Conservation (phyloP, 805 yeast species). For the Hanseniaspora hatyaiensis region DNA sequence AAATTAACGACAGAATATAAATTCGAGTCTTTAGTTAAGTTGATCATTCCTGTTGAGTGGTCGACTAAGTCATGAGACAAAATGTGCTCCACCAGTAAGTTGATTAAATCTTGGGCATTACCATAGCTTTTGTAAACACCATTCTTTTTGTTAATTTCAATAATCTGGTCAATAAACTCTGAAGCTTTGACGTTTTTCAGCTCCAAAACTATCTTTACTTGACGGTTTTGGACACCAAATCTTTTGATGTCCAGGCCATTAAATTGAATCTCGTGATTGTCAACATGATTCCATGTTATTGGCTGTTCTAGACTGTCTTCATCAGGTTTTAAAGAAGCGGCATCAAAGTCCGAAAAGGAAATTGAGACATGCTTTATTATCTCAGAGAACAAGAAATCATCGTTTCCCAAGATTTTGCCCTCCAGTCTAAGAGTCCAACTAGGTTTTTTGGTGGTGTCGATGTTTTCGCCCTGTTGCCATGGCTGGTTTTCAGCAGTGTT, state of each 20-base stretch:
- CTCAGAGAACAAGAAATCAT: conserved; percentile 52
- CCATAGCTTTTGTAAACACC: conserved; percentile 54
- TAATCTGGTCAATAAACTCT: conserved; percentile 48
- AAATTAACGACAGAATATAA: background rate
- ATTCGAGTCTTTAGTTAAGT: background rate
- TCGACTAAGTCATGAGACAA: conserved; percentile 46
- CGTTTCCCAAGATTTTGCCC: conserved; percentile 59
- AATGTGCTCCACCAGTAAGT: conserved; percentile 66
- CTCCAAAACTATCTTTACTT: conserved; percentile 65
- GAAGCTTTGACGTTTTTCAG: conserved; percentile 59
- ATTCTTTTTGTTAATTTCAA: conserved; percentile 39
- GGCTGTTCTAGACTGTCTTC: conserved; percentile 33
- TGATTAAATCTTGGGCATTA: conserved; percentile 77
- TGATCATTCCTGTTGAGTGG: conserved; percentile 1
- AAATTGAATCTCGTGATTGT: conserved; percentile 42
- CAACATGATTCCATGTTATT: conserved; percentile 80
- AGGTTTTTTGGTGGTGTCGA: conserved; percentile 30
- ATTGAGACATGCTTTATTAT: conserved; percentile 76
- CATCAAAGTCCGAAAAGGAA: conserved; percentile 38
- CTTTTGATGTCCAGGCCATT: conserved; percentile 87
- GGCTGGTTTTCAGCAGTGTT: conserved; percentile 78
- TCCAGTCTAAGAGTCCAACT: conserved; percentile 82
- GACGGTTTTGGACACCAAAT: conserved; percentile 53
- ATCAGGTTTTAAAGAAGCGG: conserved; percentile 27
- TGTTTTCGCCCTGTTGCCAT: conserved; percentile 47